Evolutionary conservation across 2,329 filamentous ascomycete genomes (phyloP).

Genomic region (Westerdykella ornata): DNA sequence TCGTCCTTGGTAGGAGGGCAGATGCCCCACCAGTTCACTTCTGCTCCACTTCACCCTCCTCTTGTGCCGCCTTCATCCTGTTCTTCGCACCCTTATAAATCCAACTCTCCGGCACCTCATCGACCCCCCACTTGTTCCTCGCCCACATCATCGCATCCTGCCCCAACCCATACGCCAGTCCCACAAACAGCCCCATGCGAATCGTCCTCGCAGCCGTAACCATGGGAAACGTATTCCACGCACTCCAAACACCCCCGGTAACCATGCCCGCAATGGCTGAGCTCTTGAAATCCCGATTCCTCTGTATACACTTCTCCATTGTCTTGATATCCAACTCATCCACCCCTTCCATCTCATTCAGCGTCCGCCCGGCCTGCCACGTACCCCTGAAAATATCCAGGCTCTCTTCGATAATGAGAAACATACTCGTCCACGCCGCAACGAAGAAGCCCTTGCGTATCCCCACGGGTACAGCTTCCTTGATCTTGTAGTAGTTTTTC

Average conservation of each 20-base stretch:
- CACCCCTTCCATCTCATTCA: conserved; percentile 32
- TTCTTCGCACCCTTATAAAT: conserved; percentile 37
- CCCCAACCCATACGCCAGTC: conserved; percentile 69
- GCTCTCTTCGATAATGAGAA: conserved; percentile 77
- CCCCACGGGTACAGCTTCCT: conserved; percentile 72
- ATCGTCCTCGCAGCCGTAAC: conserved; percentile 58
- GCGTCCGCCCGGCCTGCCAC: conserved; percentile 40
- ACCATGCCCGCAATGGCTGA: conserved; percentile 77
- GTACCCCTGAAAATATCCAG: conserved; percentile 61
- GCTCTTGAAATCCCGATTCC: conserved; percentile 62
- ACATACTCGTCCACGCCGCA: conserved; percentile 65
- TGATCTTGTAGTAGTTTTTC: conserved; percentile 84
- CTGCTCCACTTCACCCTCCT: conserved; percentile 24
- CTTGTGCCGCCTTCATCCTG: conserved; percentile 27
- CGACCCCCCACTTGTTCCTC: conserved; percentile 62
- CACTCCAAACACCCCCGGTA: conserved; percentile 78
- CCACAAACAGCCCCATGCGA: conserved; percentile 70
- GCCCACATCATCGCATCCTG: conserved; percentile 68
- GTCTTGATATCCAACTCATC: conserved; percentile 28
- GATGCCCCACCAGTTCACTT: conserved; percentile 11
- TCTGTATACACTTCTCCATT: conserved; percentile 25
- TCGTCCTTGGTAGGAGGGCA: too few relatives aligned
- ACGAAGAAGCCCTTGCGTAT: conserved; percentile 65
- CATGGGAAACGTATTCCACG: conserved; percentile 75
- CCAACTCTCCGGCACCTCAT: conserved; percentile 44